Base-by-base conservation (phyloP, 139 green algal species). In the Eudorina sp. region DNA sequence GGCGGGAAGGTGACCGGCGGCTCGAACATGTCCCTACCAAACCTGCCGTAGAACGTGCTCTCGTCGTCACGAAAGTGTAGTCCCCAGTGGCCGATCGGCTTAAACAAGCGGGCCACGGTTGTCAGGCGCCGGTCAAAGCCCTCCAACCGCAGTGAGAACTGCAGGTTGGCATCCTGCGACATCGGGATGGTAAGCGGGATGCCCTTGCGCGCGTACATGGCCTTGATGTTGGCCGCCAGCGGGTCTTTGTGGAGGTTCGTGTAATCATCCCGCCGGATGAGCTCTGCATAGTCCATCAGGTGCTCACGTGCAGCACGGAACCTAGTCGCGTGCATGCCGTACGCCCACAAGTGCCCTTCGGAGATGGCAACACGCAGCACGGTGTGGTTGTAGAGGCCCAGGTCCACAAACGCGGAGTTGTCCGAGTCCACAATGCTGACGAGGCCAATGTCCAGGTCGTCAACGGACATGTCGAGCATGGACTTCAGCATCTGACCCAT, bases 381-480 rank as follows among this genome's bases (percentile, higher is more conserved):
- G 73, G 5, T 8, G n/a, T 25, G 3, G 46, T 31, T 81, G 73
- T 81, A 62, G 5, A 27, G 43, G 5, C 4, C 6, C 45, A 55
- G 27, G 29, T 81, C 73, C 8, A 81, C 13, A 2, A 81, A 46
- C 11, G 29, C 43, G n/a, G 73, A 62, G 73, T 81, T 81, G 46
- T 81, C 73, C 11, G 25, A 31, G 46, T 81, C 73, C 18, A 46
- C 43, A 48, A 81, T 48, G 45, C 45, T 43, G n/a, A 81, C 45
- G 45, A 81, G 73, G 45, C 73, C 73, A 62, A 81, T 81, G 4
- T 81, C 45, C 45, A 34, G 14, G 45, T 81, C 73, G n/a, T 81
- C 27, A 27, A 41, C 0, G 73, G 45, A 45, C 45, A 81, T 43
- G n/a, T 62, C 27, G 0, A 81, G 29, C 73, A 81, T 81, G 45